phyloP scores from a whole-genome alignment of 208 protist species.

The Leishmania gerbilli region DNA sequence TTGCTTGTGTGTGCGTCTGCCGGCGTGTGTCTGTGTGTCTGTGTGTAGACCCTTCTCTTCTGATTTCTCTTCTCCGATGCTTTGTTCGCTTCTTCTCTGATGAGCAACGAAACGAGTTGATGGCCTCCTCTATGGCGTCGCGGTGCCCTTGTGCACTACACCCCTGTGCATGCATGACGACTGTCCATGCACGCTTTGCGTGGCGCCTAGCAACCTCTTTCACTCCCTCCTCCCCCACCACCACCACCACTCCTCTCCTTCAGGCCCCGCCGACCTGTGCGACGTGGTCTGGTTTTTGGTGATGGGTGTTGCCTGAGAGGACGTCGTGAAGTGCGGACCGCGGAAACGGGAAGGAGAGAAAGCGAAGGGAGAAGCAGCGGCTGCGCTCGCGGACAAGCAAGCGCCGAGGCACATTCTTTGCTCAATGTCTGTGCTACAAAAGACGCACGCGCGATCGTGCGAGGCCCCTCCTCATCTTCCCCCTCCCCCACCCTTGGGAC shows the following conservation, averaged over 20 bases:
- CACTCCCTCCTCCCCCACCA: not conserved
- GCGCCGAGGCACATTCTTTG: not conserved
- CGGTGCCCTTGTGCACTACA: not conserved
- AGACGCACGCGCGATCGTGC: not conserved
- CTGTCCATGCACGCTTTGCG: not conserved
- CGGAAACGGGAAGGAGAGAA: not conserved
- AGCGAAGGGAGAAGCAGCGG: not conserved
- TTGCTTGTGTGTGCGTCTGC: not conserved
- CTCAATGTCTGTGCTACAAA: not conserved
- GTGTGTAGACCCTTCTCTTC: not conserved
- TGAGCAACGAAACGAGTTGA: not conserved
- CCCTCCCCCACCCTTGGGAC: not conserved
- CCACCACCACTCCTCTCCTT: not conserved
- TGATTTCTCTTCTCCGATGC: not conserved
- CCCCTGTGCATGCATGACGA: not conserved
- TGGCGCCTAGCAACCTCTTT: not conserved
- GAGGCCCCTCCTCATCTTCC: not conserved
- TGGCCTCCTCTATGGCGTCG: not conserved
- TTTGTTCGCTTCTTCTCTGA: slow-evolving; percentile 4
- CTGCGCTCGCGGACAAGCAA: not conserved
- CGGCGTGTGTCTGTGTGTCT: not conserved
- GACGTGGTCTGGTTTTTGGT: not conserved
- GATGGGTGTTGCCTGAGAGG: not conserved
- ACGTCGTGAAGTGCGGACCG: not conserved
- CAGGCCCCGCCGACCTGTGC: not conserved